phyloP scores from a whole-genome alignment of 208 protist species.

The Eutreptiella sp. region DNA sequence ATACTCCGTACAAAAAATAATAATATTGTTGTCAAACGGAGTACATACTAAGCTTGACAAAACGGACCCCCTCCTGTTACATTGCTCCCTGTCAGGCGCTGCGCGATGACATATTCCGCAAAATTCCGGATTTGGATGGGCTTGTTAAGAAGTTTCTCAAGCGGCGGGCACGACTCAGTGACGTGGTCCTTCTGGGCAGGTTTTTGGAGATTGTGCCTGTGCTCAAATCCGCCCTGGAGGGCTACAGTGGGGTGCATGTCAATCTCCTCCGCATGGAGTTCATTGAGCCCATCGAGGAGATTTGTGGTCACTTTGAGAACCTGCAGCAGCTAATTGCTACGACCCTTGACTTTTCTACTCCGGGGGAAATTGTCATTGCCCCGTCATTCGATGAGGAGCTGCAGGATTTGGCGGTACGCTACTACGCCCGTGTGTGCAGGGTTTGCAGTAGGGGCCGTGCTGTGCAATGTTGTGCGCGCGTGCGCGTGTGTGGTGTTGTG shows the following conservation, averaged over 20 bases:
- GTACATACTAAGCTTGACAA: too few species aligned
- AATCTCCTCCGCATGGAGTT: slow-evolving; percentile 74
- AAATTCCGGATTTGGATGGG: slow-evolving; percentile 83
- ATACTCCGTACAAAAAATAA: too few species aligned
- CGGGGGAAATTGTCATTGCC: slow-evolving; percentile 65
- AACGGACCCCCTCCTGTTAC: too few species aligned
- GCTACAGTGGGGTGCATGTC: slow-evolving; percentile 49
- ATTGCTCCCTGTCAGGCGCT: too few species aligned
- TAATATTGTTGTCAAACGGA: too few species aligned
- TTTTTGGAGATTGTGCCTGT: slow-evolving; percentile 65
- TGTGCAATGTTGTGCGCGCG: too few species aligned
- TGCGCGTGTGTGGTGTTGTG: too few species aligned
- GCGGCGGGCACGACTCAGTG: slow-evolving; percentile 63
- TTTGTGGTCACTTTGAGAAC: slow-evolving; percentile 64
- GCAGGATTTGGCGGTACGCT: too few species aligned
- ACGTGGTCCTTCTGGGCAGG: slow-evolving; percentile 67
- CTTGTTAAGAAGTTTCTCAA: slow-evolving; percentile 82
- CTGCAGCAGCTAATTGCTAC: slow-evolving; percentile 66
- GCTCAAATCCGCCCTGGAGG: slow-evolving; percentile 54
- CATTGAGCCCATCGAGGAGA: slow-evolving; percentile 70
- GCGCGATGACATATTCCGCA: slow-evolving; percentile 77
- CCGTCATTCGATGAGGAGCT: too few species aligned
- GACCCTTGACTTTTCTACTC: slow-evolving; percentile 58
- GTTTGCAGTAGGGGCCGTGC: too few species aligned
- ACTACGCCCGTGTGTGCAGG: too few species aligned